A percentile compares a stretch with the other conserved stretches of the same genome.
Conservation (phyloP, 139 green algal genomes). For the Tetradesmus obliquus region DNA sequence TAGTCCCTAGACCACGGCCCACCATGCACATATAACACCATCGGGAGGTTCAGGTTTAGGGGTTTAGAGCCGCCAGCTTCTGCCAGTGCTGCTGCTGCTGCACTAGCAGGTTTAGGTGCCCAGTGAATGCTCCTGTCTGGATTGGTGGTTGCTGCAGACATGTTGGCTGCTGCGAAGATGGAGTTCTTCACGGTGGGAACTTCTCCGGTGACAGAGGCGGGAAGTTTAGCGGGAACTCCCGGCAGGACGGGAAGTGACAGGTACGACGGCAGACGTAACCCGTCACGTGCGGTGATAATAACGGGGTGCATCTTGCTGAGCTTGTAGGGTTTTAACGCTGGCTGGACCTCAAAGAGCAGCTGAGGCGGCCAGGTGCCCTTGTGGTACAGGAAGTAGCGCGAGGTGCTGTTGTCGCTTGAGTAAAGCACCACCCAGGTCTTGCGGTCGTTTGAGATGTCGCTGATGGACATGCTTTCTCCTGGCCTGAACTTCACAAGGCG, state of each 20-base stretch:
- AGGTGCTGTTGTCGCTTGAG: neutral
- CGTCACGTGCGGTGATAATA: constrained; percentile 23
- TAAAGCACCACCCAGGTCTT: constrained; percentile 32
- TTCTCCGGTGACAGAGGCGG: neutral
- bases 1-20: constrained; percentile 27
- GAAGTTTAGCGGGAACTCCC: neutral
- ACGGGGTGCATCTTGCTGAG: constrained; percentile 25
- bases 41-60: constrained; percentile 6
- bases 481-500: constrained; percentile 13
- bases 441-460: constrained; percentile 13
- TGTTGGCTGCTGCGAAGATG: neutral
- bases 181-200: neutral
- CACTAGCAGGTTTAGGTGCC: neutral
- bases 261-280: neutral
- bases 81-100: neutral
- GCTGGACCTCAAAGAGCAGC: constrained; percentile 35
- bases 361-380: constrained; percentile 14
- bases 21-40: constrained; percentile 38
- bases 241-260: constrained; percentile 23
- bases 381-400: constrained; percentile 2
- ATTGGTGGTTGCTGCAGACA: neutral
- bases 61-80: neutral
- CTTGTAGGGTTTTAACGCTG: constrained; percentile 10
- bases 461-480: neutral
- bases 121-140: neutral